A percentile compares a stretch with the other conserved stretches of the same genome.
Conservation (phyloP, 106 monocot species). For the Dendrobium nobile region DNA sequence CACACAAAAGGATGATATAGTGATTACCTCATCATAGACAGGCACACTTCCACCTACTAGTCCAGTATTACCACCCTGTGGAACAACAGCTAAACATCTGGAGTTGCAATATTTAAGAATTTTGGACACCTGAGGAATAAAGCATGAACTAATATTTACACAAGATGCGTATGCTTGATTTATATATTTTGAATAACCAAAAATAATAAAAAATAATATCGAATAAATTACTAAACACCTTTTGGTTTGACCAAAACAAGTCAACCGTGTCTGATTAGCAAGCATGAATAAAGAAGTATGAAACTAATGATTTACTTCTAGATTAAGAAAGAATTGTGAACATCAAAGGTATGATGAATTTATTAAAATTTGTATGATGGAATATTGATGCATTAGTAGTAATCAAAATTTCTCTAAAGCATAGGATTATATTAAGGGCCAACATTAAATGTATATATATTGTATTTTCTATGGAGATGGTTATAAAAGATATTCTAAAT, state of each 20-base stretch:
- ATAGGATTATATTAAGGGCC: no score
- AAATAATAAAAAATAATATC: neutral
- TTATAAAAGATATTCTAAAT: no score
- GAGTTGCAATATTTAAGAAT: slow-evolving; percentile 87
- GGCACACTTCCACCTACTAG: slow-evolving; percentile 99
- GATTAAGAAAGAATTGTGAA: no score
- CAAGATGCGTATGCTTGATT: neutral
- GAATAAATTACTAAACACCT: neutral
- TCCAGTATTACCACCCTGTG: slow-evolving; percentile 98
- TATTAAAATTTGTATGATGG: no score
- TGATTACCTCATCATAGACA: slow-evolving; percentile 85
- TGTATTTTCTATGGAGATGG: no score
- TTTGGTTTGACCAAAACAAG: neutral
- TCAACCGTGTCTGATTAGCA: no score
- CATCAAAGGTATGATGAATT: no score
- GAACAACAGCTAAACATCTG: slow-evolving; percentile 80
- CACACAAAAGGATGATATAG: neutral
- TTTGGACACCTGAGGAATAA: slow-evolving; percentile 64
- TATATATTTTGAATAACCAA: neutral
- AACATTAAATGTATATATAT: no score
- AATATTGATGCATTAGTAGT: no score
- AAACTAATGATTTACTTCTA: no score
- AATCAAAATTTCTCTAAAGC: no score
- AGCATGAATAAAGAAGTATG: no score
- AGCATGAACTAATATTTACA: slow-evolving; percentile 6